These are phyloP conservation scores for Stemphylium lycopersici DNA, from an alignment of 2,329 filamentous ascomycete species.

Conservation along the genomic window DNA sequence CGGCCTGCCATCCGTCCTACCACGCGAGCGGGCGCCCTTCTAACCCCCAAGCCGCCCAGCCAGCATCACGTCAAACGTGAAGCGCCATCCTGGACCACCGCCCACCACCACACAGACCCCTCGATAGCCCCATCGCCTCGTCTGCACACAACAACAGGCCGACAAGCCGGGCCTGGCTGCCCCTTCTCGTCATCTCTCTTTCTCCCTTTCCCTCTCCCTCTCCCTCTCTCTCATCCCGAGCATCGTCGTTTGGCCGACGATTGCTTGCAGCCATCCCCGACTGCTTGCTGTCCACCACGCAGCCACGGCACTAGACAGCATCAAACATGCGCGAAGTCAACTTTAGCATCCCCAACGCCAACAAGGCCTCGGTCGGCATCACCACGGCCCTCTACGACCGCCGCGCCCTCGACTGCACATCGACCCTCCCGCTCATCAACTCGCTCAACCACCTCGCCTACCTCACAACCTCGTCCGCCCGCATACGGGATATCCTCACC, in stretches of 20 bases:
- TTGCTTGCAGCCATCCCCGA: conserved; percentile 17
- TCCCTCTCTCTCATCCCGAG: not conserved
- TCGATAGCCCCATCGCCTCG: not conserved
- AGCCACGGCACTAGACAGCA: conserved; percentile 20
- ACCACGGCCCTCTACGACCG: conserved; percentile 98
- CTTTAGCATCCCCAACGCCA: conserved; percentile 98
- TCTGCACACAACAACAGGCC: not conserved
- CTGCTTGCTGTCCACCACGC: conserved; percentile 13
- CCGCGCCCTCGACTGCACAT: conserved; percentile 96
- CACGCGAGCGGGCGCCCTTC: conserved; percentile 21
- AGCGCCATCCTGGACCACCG: conserved; percentile 9
- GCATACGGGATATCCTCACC: conserved; percentile 95
- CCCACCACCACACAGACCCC: conserved; percentile 21
- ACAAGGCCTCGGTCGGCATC: conserved; percentile 98
- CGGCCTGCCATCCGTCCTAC: conserved; percentile 10
- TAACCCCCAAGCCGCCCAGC: conserved; percentile 17
- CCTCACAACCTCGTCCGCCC: conserved; percentile 94
- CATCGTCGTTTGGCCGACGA: conserved; percentile 19
- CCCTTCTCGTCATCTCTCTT: not conserved
- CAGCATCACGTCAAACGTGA: conserved; percentile 17
- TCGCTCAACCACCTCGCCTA: conserved; percentile 98
- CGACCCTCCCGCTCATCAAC: conserved; percentile 96
- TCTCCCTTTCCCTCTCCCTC: too few species aligned
- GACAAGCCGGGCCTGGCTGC: conserved; percentile 1
- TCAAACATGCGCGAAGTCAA: conserved; percentile 96